A percentile compares a stretch with the other conserved stretches of the same genome.
phyloP scores from a whole-genome alignment of 495 filamentous ascomycete species.

The Penicillium arizonense region DNA sequence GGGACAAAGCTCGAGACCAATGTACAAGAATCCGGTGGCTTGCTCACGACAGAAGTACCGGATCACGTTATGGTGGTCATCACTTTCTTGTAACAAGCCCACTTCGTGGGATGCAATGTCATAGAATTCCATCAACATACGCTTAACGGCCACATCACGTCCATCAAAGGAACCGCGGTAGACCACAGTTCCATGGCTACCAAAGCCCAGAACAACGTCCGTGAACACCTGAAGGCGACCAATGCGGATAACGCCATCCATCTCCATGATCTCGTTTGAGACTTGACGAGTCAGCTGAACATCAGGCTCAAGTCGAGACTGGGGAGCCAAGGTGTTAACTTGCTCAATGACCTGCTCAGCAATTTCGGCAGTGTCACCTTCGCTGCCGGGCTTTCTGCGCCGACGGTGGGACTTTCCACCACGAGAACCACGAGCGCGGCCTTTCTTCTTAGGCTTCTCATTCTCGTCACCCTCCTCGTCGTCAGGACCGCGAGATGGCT shows the following conservation, averaged over 20 bases:
- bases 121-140: slow-evolving; percentile 92
- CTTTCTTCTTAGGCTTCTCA: slow-evolving; percentile 72
- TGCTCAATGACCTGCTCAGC: slow-evolving; percentile 44
- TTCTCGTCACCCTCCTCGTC: slow-evolving; percentile 41
- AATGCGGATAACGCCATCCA: slow-evolving; percentile 60
- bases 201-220: slow-evolving; percentile 70
- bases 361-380: slow-evolving; percentile 40
- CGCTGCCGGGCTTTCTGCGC: slow-evolving; percentile 46
- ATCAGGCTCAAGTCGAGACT: slow-evolving; percentile 56
- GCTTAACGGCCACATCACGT: slow-evolving; percentile 90
- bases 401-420: slow-evolving; percentile 77
- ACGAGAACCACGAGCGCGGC: slow-evolving; percentile 68
- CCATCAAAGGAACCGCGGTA: slow-evolving; percentile 86
- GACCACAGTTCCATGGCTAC: slow-evolving; percentile 84
- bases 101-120: slow-evolving; percentile 96
- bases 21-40: slow-evolving; percentile 89
- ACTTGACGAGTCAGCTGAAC: slow-evolving; percentile 41
- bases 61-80: slow-evolving; percentile 95
- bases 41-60: slow-evolving; percentile 92
- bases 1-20: slow-evolving; percentile 92
- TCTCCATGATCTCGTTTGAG: slow-evolving; percentile 40
- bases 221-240: slow-evolving; percentile 72
- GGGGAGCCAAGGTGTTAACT: slow-evolving; percentile 35
- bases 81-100: slow-evolving; percentile 82
- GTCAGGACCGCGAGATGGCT: slow-evolving; percentile 38